Conservation (phyloP, 768 basidiomycete species). For the Galerina sulciceps region DNA sequence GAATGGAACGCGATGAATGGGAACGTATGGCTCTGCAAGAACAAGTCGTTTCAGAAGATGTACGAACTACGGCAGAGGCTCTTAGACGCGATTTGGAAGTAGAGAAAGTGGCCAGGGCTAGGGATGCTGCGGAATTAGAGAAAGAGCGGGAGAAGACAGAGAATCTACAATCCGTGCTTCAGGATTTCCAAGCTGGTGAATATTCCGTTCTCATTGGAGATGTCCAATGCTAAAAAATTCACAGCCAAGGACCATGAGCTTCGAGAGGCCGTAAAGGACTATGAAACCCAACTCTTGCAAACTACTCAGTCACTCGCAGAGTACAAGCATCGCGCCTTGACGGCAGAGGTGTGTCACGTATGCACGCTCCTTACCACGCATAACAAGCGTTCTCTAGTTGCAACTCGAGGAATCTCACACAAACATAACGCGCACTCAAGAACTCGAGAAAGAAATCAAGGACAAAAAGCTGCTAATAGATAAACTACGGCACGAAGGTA, state of each 20-base stretch:
- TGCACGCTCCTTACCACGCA: constrained; percentile 6
- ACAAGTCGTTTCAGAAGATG: constrained; percentile 72
- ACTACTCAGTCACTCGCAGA: constrained; percentile 83
- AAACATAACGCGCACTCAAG: constrained; percentile 66
- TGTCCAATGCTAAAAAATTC: background rate
- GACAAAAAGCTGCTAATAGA: constrained; percentile 96
- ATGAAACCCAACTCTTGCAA: constrained; percentile 73
- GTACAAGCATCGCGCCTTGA: constrained; percentile 85
- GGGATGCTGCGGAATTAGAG: constrained; percentile 61
- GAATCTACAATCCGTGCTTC: constrained; percentile 91
- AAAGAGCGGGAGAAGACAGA: constrained; percentile 71
- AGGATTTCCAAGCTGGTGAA: constrained; percentile 94
- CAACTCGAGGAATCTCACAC: constrained; percentile 75
- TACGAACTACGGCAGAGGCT: constrained; percentile 56
- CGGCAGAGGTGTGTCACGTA: constrained; percentile 72
- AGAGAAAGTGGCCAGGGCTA: constrained; percentile 61
- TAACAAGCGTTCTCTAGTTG: constrained; percentile 46
- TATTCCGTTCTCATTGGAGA: constrained; percentile 9
- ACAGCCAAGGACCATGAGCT: constrained; percentile 91
- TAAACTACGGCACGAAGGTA: constrained; percentile 94
- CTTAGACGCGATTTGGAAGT: constrained; percentile 70
- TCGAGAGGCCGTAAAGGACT: constrained; percentile 81
- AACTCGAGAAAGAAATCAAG: constrained; percentile 88
- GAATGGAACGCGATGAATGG: constrained; percentile 76
- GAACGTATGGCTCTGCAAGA: constrained; percentile 59